These are phyloP conservation scores for Termitomyces sp. DNA, from an alignment of 768 basidiomycete genomes.

Conservation along the genomic window DNA sequence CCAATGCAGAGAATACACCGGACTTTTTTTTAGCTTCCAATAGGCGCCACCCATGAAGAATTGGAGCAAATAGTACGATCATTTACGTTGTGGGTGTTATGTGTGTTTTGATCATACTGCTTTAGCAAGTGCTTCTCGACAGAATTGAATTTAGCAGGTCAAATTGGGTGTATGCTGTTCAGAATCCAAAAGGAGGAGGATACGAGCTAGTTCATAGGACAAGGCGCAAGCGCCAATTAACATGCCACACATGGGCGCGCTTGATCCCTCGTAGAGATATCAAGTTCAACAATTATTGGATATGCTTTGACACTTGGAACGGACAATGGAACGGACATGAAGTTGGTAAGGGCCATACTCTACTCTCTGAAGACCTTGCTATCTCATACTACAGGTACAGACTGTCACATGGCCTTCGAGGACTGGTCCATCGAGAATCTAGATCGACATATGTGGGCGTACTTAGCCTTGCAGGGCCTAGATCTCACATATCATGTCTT, in stretches of 20 bases:
- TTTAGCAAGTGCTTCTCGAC: conserved; percentile 23
- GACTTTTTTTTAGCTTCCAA: not conserved
- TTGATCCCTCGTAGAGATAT: conserved; percentile 31
- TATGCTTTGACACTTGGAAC: conserved; percentile 20
- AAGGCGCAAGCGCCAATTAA: conserved; percentile 17
- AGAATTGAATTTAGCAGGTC: conserved; percentile 26
- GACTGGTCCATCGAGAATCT: conserved; percentile 18
- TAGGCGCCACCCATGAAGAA: not conserved
- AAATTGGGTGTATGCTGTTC: conserved; percentile 30
- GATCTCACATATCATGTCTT: conserved; percentile 30
- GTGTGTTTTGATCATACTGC: not conserved
- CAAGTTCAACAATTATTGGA: conserved; percentile 25
- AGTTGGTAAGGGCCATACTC: conserved; percentile 22
- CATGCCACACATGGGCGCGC: conserved; percentile 29
- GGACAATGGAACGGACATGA: conserved; percentile 33
- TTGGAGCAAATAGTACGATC: conserved; percentile 17
- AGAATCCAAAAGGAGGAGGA: conserved; percentile 19
- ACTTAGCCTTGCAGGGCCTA: conserved; percentile 21
- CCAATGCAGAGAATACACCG: not conserved
- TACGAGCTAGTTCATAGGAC: conserved; percentile 25
- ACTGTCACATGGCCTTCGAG: conserved; percentile 27
- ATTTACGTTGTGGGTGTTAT: not conserved
- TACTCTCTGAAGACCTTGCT: not conserved
- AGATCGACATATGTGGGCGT: conserved; percentile 25
- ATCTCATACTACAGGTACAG: conserved; percentile 12